Evolutionary conservation across 257 asterid genomes (phyloP).

Genomic region (Forsythia suspensa): DNA sequence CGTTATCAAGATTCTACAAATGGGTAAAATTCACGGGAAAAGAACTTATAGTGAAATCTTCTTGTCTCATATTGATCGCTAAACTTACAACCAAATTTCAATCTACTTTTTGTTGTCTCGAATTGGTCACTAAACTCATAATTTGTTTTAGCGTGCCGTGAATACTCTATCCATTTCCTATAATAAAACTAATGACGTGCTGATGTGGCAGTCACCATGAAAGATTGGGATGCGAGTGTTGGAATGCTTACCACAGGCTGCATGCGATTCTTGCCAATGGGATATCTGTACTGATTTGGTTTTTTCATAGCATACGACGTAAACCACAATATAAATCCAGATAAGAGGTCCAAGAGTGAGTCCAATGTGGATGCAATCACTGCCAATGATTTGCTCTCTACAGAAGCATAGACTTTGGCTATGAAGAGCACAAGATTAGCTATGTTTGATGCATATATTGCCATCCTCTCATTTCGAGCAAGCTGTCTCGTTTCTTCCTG

Average conservation of each 20-base stretch:
- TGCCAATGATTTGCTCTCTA: conserved; percentile 36
- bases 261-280: conserved; percentile 41
- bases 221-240: not conserved
- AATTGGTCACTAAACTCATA: too few relatives aligned
- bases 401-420: conserved; percentile 37
- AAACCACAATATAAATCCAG: conserved; percentile 39
- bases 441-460: conserved; percentile 29
- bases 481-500: conserved; percentile 33
- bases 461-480: conserved; percentile 32
- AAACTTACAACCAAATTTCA: too few relatives aligned
- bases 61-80: too few relatives aligned
- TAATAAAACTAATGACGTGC: not conserved
- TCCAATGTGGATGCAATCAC: conserved; percentile 42
- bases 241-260: conserved; percentile 34
- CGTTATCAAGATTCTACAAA: not conserved
- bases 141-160: too few relatives aligned
- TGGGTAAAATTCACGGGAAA: not conserved
- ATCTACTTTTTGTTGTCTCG: too few relatives aligned
- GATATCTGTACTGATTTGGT: conserved; percentile 32
- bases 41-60: too few relatives aligned
- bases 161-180: too few relatives aligned
- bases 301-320: conserved; percentile 36
- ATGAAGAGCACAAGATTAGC: conserved; percentile 33
- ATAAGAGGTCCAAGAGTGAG: conserved; percentile 37
- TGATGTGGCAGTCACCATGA: not conserved